phyloP scores from a whole-genome alignment of 495 filamentous ascomycete species.

The Penicillium angulare region DNA sequence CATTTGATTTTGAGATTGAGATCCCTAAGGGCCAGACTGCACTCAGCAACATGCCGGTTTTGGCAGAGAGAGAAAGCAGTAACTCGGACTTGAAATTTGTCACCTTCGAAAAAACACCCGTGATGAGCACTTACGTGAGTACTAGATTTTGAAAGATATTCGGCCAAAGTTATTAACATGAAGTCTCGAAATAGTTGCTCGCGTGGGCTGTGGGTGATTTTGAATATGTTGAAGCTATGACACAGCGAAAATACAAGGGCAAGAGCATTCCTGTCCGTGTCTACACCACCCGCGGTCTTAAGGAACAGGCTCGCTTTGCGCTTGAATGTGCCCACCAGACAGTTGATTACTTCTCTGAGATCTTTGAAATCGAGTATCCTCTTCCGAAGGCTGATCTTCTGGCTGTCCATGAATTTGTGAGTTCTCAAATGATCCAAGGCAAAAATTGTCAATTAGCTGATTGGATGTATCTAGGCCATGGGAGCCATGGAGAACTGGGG shows the following conservation, averaged over 20 bases:
- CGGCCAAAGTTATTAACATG: conserved; percentile 10
- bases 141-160: not conserved
- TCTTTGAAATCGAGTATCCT: conserved; percentile 91
- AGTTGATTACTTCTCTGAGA: conserved; percentile 92
- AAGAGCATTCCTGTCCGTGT: conserved; percentile 89
- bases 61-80: conserved; percentile 56
- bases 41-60: conserved; percentile 91
- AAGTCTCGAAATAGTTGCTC: conserved; percentile 53
- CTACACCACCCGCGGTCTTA: conserved; percentile 87
- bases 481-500: conserved; percentile 90
- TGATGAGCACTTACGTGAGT: conserved; percentile 91
- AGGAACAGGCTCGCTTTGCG: conserved; percentile 83
- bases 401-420: conserved; percentile 94
- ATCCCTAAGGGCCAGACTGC: conserved; percentile 83
- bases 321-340: conserved; percentile 83
- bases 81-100: conserved; percentile 71
- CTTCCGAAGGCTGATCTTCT: conserved; percentile 93
- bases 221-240: conserved; percentile 90
- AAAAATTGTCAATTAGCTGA: conserved; percentile 22
- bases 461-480: conserved; percentile 51
- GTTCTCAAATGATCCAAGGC: conserved; percentile 18
- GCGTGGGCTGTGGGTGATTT: conserved; percentile 98
- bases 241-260: conserved; percentile 82
- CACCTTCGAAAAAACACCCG: conserved; percentile 78
- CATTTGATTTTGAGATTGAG: conserved; percentile 90